Base-by-base conservation (phyloP, 352 stramenopile genomes). In the Thraustotheca clavata region DNA sequence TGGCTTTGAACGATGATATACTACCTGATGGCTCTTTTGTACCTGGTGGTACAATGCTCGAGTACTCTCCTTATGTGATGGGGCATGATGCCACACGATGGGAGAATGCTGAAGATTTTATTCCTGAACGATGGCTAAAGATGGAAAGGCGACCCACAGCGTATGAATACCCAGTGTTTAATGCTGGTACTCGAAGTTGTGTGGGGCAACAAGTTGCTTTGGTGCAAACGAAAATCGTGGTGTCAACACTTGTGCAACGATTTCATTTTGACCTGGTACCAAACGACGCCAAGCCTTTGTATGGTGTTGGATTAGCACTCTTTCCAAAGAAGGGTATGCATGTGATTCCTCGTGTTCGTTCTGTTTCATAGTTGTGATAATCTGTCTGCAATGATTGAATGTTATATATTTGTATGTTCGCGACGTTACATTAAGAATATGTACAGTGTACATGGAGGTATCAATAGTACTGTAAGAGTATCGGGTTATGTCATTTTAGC, bases 1-100 rank as follows among this genome's bases (percentile, higher is more conserved):
- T 73, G 31, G 75, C 74, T 3, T 71, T 87, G 4, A 36, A 71
- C 2, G 82, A 88, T 62, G 80, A 91, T 41, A 62, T 77, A 14
- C 59, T 87, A 3, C 82, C 80, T 1, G 80, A 89, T 49, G 79
- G 79, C 27, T 87, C 79, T 9, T 84, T 83, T 39, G 76, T 94
- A 0, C 75, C 75, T n/a, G 73, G 73, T 24, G 83, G 82, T 24
- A 73, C 72, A 1, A 74, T 80, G 12, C 31, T 90, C 8, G 71
- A 80, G 27, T 92, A 88, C 69, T 78, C 73, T 50, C 77, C 83
- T 22, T 94, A 80, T 73, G 79, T 66, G 52, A 92, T 92, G 81
- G 85, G 83, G 0, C 76, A 80, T 43, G 66, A 80, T 35, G 68
- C 71, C 20, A 34, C 54, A 7, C 32, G 82, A 11, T 91, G 83